Evolutionary conservation across 129 eudicot genomes (phyloP).

Genomic region (Lonicera japonica): DNA sequence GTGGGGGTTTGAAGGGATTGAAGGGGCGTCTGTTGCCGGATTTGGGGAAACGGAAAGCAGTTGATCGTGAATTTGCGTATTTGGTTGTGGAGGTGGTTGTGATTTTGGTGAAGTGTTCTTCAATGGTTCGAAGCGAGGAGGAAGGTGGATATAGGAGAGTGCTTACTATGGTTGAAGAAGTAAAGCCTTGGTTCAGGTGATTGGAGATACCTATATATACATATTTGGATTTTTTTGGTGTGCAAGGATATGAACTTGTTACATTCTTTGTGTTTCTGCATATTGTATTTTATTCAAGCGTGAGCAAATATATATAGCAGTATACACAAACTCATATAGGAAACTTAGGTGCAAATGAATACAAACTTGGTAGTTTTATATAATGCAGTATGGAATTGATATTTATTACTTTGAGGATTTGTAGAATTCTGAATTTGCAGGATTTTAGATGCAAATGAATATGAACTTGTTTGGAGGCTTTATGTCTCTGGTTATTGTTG

Average conservation of each 20-base stretch:
- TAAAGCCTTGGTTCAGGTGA: constrained; percentile 63
- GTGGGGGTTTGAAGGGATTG: background rate
- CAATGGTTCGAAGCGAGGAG: constrained; percentile 31
- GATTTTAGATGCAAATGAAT: constrained; percentile 46
- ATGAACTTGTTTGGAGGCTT: no score
- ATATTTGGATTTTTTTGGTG: no score
- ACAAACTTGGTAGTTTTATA: no score
- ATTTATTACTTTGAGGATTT: background rate
- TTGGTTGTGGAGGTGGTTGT: constrained; percentile 57
- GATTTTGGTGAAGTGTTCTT: constrained; percentile 56
- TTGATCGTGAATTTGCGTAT: constrained; percentile 43
- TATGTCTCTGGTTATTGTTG: no score
- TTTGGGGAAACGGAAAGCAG: constrained; percentile 24
- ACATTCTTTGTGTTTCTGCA: no score
- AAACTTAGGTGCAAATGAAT: no score
- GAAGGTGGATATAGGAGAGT: constrained; percentile 41
- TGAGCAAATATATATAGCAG: no score
- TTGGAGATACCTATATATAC: background rate
- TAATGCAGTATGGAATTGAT: background rate
- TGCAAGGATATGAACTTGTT: constrained; percentile 18
- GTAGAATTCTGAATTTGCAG: constrained; percentile 24
- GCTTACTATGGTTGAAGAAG: constrained; percentile 38
- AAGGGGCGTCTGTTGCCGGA: constrained; percentile 37
- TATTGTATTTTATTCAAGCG: no score
- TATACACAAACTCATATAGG: background rate